Percentiles rank a stretch among this genome's conserved stretches.
Conservation (phyloP, 2,329 filamentous ascomycete species). For the Ophiostoma novo-ulmi region DNA sequence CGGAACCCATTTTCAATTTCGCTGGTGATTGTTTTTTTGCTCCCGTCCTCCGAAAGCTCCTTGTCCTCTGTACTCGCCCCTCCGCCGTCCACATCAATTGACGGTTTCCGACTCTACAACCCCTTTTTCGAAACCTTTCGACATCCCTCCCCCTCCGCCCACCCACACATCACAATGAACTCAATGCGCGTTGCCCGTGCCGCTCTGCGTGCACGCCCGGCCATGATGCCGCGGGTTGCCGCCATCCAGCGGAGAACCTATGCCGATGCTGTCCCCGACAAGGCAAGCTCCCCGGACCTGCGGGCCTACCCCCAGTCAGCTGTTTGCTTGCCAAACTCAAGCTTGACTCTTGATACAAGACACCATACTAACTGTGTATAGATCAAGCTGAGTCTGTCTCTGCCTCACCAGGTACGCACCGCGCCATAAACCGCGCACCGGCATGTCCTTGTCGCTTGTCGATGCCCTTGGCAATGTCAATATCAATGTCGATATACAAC, state of each 20-base stretch:
- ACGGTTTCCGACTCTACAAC: slow-evolving; percentile 7
- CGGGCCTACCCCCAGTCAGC: neutral
- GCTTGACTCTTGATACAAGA: neutral
- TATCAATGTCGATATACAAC: slow-evolving; percentile 4
- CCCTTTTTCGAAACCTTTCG: neutral
- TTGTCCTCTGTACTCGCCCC: slow-evolving; percentile 16
- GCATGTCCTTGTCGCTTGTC: neutral
- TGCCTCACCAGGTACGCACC: slow-evolving; percentile 89
- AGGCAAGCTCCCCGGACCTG: slow-evolving; percentile 46
- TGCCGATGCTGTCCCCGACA: slow-evolving; percentile 80
- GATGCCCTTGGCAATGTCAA: neutral
- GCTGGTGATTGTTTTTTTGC: slow-evolving; percentile 24
- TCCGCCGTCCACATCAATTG: slow-evolving; percentile 18
- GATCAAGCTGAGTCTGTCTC: slow-evolving; percentile 96
- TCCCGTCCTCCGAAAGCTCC: slow-evolving; percentile 24
- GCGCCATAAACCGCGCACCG: slow-evolving; percentile 22
- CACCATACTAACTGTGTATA: slow-evolving; percentile 32
- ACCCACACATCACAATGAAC: slow-evolving; percentile 64
- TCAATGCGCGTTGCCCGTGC: slow-evolving; percentile 86
- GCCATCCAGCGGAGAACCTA: slow-evolving; percentile 79
- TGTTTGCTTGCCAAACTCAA: neutral
- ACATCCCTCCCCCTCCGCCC: neutral
- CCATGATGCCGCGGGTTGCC: slow-evolving; percentile 58
- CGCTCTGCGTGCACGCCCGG: slow-evolving; percentile 77
- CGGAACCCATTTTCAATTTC: slow-evolving; percentile 23